Evolutionary conservation across 257 asterid genomes (phyloP), one percentile per base, ranked within the genome.

Genomic region (Knoxia roxburghii): DNA sequence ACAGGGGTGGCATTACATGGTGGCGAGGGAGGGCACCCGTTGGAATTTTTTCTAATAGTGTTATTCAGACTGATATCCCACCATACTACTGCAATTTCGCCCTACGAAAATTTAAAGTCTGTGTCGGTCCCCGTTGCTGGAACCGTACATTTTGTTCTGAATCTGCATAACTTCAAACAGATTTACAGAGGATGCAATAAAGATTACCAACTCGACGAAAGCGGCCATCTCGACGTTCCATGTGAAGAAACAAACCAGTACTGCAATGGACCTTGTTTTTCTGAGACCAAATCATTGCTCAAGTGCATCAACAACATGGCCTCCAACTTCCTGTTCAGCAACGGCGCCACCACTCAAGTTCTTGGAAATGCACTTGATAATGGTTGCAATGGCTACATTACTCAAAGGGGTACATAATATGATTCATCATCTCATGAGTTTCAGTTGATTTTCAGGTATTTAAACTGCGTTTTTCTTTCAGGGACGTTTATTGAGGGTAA

Each of bases 161-260:
- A 59, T 33, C 46, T 52, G 48, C 13, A 5, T 61, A 63, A 30
- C 18, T 37, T 9, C 41, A 46, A 64, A 56, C 61, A 72, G 76
- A 66, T 72, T 0, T 72, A 72, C 51, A 56, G 7, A 29, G 76
- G 54, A 1, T 72, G 76, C 9, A 60, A 72, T 20, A 61, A 59
- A 49, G 48, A 56, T 13, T 66, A 64, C 27, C 55, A 63, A 35
- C 45, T 65, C 2, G 45, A 65, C 1, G 35, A 65, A 65, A 56
- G 61, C 13, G 76, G 76, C 20, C 71, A 64, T 56, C 54, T 64
- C 15, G 20, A 65, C 18, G 54, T 72, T 39, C 76, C 67, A 45
- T 72, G 76, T 65, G 76, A 72, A 65, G 60, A 46, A 24, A 51
- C 62, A 24, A 65, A 46, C 11, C 6, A 35, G 6, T 72, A 41